Conservation (phyloP, 78 protist species). For the Andalucia godoyi region DNA sequence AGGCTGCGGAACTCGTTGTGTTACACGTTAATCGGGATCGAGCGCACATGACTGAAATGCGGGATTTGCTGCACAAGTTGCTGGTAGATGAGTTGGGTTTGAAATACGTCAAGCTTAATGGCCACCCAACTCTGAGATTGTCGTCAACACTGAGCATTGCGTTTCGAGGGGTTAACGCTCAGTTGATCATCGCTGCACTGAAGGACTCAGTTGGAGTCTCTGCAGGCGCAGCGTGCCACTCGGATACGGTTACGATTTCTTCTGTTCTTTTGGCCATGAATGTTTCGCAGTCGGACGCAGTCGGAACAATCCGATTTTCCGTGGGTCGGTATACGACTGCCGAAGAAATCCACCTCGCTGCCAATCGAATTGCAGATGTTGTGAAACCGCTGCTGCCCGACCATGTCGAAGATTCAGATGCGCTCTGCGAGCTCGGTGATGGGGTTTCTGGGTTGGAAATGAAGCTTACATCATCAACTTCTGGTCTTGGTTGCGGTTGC, state of each 20-base stretch:
- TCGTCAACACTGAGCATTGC: constrained; percentile 18
- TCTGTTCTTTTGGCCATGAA: constrained; percentile 4
- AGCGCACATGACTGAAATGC: background rate
- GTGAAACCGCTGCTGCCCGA: too few species aligned
- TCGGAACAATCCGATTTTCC: constrained; percentile 10
- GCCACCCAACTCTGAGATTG: background rate
- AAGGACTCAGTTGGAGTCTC: background rate
- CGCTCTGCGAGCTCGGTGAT: too few species aligned
- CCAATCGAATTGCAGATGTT: background rate
- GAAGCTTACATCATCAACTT: too few species aligned
- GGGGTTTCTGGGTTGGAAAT: too few species aligned
- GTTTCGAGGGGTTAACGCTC: background rate
- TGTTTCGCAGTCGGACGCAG: background rate
- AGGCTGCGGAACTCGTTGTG: constrained; percentile 1
- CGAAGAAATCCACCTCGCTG: constrained; percentile 3
- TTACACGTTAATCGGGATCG: background rate
- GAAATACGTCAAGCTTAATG: constrained; percentile 1
- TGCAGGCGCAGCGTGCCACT: constrained; percentile 35
- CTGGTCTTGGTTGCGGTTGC: constrained; percentile 27
- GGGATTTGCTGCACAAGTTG: background rate
- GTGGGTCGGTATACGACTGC: constrained; percentile 8
- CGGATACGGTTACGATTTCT: constrained; percentile 1
- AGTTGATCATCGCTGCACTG: background rate
- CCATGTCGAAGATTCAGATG: too few species aligned
- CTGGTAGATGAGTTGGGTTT: background rate